Evolutionary conservation across 2,329 filamentous ascomycete genomes (phyloP).

Genomic region (Mycocentrospora acerina): DNA sequence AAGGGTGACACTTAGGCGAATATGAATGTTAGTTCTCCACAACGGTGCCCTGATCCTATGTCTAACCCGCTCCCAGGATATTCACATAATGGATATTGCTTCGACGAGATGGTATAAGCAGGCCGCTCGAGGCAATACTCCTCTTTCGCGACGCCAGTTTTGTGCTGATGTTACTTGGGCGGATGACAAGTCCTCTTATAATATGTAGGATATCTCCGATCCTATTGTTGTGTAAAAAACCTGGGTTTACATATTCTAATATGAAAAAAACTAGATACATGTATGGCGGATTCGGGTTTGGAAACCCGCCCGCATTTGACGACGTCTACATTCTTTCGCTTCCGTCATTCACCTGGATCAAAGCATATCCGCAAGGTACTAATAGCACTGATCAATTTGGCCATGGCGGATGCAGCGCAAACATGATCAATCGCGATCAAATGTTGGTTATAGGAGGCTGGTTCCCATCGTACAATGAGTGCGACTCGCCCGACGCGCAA

Average conservation of each 20-base stretch:
- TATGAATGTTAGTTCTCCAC: conserved; percentile 33
- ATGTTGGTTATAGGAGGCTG: conserved; percentile 66
- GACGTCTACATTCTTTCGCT: conserved; percentile 64
- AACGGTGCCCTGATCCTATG: too few species aligned
- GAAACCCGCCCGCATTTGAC: conserved; percentile 56
- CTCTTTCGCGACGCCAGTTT: conserved; percentile 57
- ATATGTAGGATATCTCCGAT: conserved; percentile 53
- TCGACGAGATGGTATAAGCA: conserved; percentile 63
- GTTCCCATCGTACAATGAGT: conserved; percentile 50
- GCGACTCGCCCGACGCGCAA: conserved; percentile 56
- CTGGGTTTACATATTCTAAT: too few species aligned
- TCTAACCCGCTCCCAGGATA: conserved; percentile 40
- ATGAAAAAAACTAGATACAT: too few species aligned
- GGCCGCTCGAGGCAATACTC: conserved; percentile 56
- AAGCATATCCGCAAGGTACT: conserved; percentile 50
- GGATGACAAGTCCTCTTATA: conserved; percentile 62
- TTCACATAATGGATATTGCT: conserved; percentile 63
- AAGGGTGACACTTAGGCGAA: conserved; percentile 21
- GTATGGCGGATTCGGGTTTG: conserved; percentile 60
- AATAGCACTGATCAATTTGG: conserved; percentile 44
- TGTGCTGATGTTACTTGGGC: conserved; percentile 64
- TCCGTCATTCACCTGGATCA: conserved; percentile 66
- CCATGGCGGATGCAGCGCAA: conserved; percentile 58
- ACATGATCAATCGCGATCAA: conserved; percentile 58
- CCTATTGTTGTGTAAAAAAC: too few species aligned